Evolutionary conservation across 805 yeast species (phyloP), one percentile per base, ranked within the genome.

Genomic region (Candida argentea): DNA sequence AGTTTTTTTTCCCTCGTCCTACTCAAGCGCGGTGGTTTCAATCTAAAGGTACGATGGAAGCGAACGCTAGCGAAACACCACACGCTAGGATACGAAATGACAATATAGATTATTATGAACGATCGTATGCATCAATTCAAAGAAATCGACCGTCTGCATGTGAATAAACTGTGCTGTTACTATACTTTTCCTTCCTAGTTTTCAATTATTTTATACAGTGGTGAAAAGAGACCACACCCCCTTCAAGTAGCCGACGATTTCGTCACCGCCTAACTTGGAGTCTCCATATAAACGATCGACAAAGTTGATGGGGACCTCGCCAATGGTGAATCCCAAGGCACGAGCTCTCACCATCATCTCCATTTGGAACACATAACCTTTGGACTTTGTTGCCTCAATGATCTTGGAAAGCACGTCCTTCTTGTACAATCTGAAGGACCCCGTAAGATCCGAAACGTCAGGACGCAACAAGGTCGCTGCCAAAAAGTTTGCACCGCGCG

Each of bases 271-370:
- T 37, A 79, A 70, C 50, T 79, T 79, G 38, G 76, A 65, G 52
- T 79, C 87, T 26, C 89, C 89, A 43, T 79, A 79, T 35, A 79
- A 61, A 52, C 89, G 67, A 55, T 79, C 89, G 22, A 79, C 89
- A 44, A 80, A 79, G 36, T 74, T 68, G 41, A 79, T 79, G 27
- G 87, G 87, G 18, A 78, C 86, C 50, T 79, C 89, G 17, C 80
- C 87, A 40, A 79, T 76, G 11, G 71, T 63, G 56, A 67, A 76
- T n/a, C 77, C 78, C 49, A 76, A 56, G n/a, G 76, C 62, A 48
- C 82, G 67, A 22, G 89, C 89, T 40, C 89, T 70, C 14, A 79
- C 89, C 73, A 79, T 76, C 86, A 79, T 78, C 56, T 79, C 89
- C 89, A 79, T 79, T 58, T 79, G 89, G 71, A 79, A 79, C 23